phyloP scores from a whole-genome alignment of 441 rosid species.

The Jatropha multifida region DNA sequence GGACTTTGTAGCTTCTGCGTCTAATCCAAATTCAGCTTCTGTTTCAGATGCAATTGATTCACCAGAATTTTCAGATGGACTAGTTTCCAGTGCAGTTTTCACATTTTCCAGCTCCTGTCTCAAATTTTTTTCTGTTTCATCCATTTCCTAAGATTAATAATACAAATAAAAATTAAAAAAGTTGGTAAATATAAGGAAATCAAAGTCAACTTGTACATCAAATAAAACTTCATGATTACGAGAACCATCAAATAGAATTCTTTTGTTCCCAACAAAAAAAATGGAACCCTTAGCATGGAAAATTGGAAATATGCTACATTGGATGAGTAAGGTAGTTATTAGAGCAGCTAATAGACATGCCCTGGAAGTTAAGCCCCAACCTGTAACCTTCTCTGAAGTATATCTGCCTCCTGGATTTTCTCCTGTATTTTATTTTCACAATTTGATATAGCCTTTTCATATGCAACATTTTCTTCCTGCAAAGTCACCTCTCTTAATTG shows the following conservation, averaged over 20 bases:
- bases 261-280: background rate
- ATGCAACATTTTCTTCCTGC: conserved; percentile 69
- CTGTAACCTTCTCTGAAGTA: conserved; percentile 57
- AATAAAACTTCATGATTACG: background rate
- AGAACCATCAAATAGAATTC: background rate
- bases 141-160: conserved; percentile 56
- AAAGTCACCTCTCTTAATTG: conserved; percentile 79
- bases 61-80: conserved; percentile 31
- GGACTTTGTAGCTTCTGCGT: conserved; percentile 43
- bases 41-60: conserved; percentile 32
- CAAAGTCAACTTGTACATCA: background rate
- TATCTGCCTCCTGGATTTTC: conserved; percentile 62
- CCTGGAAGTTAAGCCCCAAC: conserved; percentile 34
- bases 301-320: background rate
- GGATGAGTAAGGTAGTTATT: conserved; percentile 1
- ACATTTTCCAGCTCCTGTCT: conserved; percentile 51
- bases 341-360: conserved; percentile 1
- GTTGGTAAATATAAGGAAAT: background rate
- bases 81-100: conserved; percentile 36
- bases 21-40: conserved; percentile 36
- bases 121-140: conserved; percentile 50
- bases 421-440: conserved; percentile 69
- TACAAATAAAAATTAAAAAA: background rate
- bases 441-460: conserved; percentile 68
- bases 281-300: background rate